Evolutionary conservation across 148 eudicot species (phyloP).

Genomic region (Rheum nobile): DNA sequence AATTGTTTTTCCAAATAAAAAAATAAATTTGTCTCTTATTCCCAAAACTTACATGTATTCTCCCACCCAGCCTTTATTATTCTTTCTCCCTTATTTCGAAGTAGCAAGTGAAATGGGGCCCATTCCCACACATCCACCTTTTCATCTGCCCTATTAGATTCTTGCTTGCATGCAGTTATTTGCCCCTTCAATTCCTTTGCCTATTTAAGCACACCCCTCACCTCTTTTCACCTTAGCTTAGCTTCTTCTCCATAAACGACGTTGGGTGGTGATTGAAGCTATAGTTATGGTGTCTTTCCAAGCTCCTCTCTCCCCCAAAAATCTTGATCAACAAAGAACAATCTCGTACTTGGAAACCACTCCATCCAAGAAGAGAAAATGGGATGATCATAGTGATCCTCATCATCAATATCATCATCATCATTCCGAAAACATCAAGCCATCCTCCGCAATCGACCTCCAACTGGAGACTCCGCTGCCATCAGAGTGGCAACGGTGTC

Average conservation of each 20-base stretch:
- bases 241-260: background rate
- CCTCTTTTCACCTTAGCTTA: background rate
- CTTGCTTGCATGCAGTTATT: constrained; percentile 30
- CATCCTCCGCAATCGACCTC: constrained; percentile 28
- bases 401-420: background rate
- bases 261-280: background rate
- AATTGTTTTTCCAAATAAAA: too few species aligned
- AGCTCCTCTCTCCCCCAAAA: constrained; percentile 26
- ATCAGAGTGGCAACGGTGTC: constrained; percentile 79
- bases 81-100: too few species aligned
- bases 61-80: too few species aligned
- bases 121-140: constrained; percentile 26
- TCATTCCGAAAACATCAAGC: constrained; percentile 9
- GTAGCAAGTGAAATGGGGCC: constrained; percentile 21
- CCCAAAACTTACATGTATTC: too few species aligned
- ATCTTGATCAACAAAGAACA: constrained; percentile 16
- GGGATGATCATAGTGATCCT: constrained; percentile 17
- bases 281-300: constrained; percentile 56
- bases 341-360: constrained; percentile 23
- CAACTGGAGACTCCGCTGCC: constrained; percentile 55
- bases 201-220: constrained; percentile 30
- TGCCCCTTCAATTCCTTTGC: constrained; percentile 9
- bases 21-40: too few species aligned
- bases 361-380: constrained; percentile 46
- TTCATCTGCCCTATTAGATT: constrained; percentile 44